Evolutionary conservation across 1,284 basidiomycete genomes (phyloP).

Genomic region (Neolentinus lepideus): DNA sequence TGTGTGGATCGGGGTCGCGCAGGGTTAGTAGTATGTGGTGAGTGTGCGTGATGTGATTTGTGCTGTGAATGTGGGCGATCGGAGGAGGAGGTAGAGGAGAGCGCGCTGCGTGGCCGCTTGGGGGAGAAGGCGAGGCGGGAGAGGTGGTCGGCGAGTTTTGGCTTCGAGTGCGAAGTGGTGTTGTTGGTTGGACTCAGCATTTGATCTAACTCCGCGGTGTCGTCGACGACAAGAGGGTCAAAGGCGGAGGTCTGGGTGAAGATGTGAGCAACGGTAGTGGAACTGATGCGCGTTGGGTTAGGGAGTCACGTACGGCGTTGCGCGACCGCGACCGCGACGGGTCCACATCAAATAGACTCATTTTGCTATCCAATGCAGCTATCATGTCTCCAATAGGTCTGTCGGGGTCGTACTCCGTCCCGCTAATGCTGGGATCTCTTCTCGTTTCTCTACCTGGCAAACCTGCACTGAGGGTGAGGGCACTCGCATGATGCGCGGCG

Average conservation of each 20-base stretch:
- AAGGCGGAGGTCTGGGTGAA: constrained; percentile 22
- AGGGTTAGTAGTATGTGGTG: constrained; percentile 7
- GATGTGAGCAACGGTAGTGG: constrained; percentile 1
- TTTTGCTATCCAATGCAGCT: constrained; percentile 41
- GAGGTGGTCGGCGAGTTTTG: constrained; percentile 61
- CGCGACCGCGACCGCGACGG: constrained; percentile 43
- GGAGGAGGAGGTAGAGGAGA: constrained; percentile 15
- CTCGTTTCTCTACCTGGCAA: constrained; percentile 45
- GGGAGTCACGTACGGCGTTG: constrained; percentile 31
- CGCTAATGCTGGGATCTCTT: constrained; percentile 56
- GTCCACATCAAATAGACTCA: constrained; percentile 46
- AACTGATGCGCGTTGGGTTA: not conserved
- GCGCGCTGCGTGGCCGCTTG: constrained; percentile 53
- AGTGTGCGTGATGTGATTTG: constrained; percentile 11
- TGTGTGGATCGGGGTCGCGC: not conserved
- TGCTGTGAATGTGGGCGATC: constrained; percentile 7
- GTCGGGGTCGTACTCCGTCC: constrained; percentile 84
- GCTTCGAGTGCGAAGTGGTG: constrained; percentile 44
- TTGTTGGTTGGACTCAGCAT: constrained; percentile 36
- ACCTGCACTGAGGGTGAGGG: constrained; percentile 79
- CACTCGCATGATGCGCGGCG: constrained; percentile 80
- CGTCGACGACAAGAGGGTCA: constrained; percentile 52
- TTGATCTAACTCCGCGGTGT: constrained; percentile 56
- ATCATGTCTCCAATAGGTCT: constrained; percentile 72
- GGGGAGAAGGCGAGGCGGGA: constrained; percentile 62